Evolutionary conservation across 768 basidiomycete genomes (phyloP), one percentile per base, ranked within the genome.

Genomic region (Pseudohyphozyma bogoriensis): DNA sequence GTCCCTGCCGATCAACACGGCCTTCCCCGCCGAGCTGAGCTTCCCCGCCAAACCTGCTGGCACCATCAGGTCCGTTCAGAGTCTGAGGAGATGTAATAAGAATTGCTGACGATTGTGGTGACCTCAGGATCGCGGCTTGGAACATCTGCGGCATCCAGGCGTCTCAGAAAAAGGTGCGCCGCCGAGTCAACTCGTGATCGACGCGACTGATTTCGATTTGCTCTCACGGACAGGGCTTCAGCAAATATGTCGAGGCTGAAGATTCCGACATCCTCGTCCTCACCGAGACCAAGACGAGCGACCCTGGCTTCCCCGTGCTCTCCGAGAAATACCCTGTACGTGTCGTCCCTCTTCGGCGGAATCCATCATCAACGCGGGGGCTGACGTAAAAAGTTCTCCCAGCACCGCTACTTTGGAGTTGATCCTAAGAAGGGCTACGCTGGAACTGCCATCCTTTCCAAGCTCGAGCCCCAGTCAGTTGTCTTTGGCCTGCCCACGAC

Each of bases 251-350:
- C 35, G 83, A 87, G 65, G 87, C 87, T 2, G 89, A 92, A 68
- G 83, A 90, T 69, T 82, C 89, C 0, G 89, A 92, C 70, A 77
- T 92, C 31, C 77, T 91, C 28, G 79, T 91, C 20, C 75, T 92
- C 45, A 88, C 86, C 0, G 89, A 92, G 75, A 90, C 88, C 13
- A 92, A 90, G 78, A 58, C 61, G 42, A 87, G 82, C 4, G 78
- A 75, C 24, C 53, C 59, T n/a, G 36, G 51, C 11, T 24, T 62
- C 18, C 36, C 54, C 8, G 47, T 53, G 39, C 53, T 64, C n/a
- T 37, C 57, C 13, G 51, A 50, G n/a, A 56, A 59, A 1, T 67
- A 63, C 40, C 39, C 44, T 36, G 64, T 65, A 11, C 8, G 59
- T 15, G 36, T 6, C 10, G 18, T 18, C 33, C 31, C 26, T 26